phyloP scores from a whole-genome alignment of 495 filamentous ascomycete species.

The Bacidia rubella region DNA sequence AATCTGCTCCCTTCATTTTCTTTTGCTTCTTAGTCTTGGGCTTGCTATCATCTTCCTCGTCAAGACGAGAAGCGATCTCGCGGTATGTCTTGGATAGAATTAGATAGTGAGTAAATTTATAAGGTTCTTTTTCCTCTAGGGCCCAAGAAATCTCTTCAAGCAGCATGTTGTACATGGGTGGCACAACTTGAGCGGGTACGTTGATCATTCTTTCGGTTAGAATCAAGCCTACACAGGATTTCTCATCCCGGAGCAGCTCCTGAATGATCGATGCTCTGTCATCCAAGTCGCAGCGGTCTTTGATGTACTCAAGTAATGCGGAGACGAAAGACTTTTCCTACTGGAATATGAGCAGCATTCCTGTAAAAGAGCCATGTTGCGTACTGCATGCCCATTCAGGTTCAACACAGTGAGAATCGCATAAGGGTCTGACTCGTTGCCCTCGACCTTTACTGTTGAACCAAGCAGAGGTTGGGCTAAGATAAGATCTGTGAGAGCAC shows the following conservation, averaged over 20 bases:
- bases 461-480: slow-evolving; percentile 79
- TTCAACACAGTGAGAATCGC: slow-evolving; percentile 89
- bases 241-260: slow-evolving; percentile 14
- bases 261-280: neutral
- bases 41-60: slow-evolving; percentile 51
- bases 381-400: slow-evolving; percentile 56
- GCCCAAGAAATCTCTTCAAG: slow-evolving; percentile 85
- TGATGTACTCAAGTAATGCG: slow-evolving; percentile 57
- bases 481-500: slow-evolving; percentile 73
- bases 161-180: slow-evolving; percentile 95
- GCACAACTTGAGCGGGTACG: slow-evolving; percentile 79
- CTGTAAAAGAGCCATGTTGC: neutral
- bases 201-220: slow-evolving; percentile 89
- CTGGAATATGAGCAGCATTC: slow-evolving; percentile 10
- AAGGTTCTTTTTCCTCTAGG: slow-evolving; percentile 80
- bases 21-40: slow-evolving; percentile 64
- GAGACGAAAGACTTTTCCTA: slow-evolving; percentile 56
- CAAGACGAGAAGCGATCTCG: slow-evolving; percentile 71
- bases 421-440: slow-evolving; percentile 86
- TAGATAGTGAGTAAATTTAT: slow-evolving; percentile 85
- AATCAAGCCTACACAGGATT: slow-evolving; percentile 62
- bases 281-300: slow-evolving; percentile 8
- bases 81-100: slow-evolving; percentile 80
- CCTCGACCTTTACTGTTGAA: slow-evolving; percentile 90
- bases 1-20: slow-evolving; percentile 27